Percentiles rank a stretch among this genome's conserved stretches.
Evolutionary conservation across 257 asterid genomes (phyloP).

Genomic region (Solanum verrucosum): DNA sequence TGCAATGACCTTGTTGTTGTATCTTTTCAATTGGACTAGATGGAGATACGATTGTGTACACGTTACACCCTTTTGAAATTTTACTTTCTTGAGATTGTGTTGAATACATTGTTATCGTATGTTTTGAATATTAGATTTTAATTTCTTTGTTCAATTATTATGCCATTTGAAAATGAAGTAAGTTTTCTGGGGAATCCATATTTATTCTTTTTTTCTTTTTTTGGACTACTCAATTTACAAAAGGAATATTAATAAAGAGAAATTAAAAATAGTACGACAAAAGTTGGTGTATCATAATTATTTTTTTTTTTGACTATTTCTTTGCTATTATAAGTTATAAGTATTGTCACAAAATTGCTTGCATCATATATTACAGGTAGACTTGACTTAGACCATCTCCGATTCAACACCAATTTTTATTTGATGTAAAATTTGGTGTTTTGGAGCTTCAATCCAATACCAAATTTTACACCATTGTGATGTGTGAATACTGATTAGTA

Average conservation of each 20-base stretch:
- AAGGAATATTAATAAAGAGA: background rate
- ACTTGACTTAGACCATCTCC: background rate
- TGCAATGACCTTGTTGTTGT: background rate
- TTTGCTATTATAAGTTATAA: background rate
- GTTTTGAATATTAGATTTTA: background rate
- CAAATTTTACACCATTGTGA: too few species aligned
- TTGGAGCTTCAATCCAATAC: too few species aligned
- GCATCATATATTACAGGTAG: background rate
- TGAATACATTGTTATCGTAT: background rate
- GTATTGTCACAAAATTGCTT: background rate
- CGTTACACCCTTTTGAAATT: background rate
- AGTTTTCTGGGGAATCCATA: background rate
- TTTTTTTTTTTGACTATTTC: background rate
- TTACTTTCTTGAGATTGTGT: background rate
- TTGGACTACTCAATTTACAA: background rate
- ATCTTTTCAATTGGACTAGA: background rate
- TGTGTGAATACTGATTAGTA: too few species aligned
- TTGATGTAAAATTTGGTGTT: too few species aligned
- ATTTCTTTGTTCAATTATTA: background rate
- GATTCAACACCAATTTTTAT: too few species aligned
- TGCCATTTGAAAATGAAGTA: background rate
- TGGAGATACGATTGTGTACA: background rate
- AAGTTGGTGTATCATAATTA: background rate
- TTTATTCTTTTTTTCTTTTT: background rate
- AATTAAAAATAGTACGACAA: background rate